Percentiles rank a stretch among this genome's conserved stretches.
phyloP scores from a whole-genome alignment of 495 filamentous ascomycete species.

The Platismatia glauca region DNA sequence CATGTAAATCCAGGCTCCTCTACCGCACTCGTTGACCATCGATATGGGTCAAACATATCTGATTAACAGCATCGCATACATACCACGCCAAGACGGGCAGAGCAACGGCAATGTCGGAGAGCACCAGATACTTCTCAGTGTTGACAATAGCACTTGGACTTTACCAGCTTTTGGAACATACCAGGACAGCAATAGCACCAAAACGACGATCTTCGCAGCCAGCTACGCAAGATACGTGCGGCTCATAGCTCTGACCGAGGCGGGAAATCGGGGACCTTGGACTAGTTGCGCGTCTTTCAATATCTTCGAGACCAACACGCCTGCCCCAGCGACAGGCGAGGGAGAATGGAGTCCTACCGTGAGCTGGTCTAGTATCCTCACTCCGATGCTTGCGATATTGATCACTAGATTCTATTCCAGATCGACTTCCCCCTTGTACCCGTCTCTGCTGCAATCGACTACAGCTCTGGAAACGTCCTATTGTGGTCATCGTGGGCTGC shows the following conservation, averaged over 20 bases:
- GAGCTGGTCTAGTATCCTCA: background rate
- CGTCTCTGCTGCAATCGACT: conserved; percentile 34
- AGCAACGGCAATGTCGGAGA: conserved; percentile 23
- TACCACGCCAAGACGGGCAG: conserved; percentile 15
- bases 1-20: background rate
- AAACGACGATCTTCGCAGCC: conserved; percentile 35
- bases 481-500: conserved; percentile 37
- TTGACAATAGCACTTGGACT: conserved; percentile 31
- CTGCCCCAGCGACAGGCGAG: conserved; percentile 11
- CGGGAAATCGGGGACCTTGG: conserved; percentile 24
- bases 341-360: conserved; percentile 38
- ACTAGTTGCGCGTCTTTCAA: conserved; percentile 32
- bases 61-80: conserved; percentile 18
- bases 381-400: background rate
- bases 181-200: conserved; percentile 31
- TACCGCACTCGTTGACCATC: conserved; percentile 19
- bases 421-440: conserved; percentile 47
- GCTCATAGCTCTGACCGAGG: conserved; percentile 31
- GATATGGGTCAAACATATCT: conserved; percentile 20
- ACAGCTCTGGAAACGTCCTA: conserved; percentile 33
- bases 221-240: conserved; percentile 34
- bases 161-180: conserved; percentile 37
- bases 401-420: background rate
- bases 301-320: conserved; percentile 19
- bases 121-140: conserved; percentile 22